phyloP scores from a whole-genome alignment of 202 grass and related monocot species.

The Dendrocalamus latiflorus region DNA sequence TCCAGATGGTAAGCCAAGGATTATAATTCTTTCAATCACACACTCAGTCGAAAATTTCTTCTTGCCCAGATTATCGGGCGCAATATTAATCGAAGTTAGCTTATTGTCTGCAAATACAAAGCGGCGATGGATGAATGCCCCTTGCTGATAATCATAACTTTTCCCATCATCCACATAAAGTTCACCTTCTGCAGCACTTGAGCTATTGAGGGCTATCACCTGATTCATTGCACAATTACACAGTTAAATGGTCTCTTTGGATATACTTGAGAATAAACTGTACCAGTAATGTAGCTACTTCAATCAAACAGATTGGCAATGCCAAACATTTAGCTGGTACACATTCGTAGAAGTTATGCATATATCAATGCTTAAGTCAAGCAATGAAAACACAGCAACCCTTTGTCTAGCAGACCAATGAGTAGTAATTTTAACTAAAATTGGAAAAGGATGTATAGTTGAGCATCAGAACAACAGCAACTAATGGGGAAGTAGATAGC shows the following conservation, averaged over 20 bases:
- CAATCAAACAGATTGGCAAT: background rate
- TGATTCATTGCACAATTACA: conserved; percentile 33
- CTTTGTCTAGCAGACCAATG: conserved; percentile 6
- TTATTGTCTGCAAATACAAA: conserved; percentile 79
- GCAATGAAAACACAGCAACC: background rate
- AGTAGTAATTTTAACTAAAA: background rate
- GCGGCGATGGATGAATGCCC: conserved; percentile 77
- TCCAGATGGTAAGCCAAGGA: conserved; percentile 60
- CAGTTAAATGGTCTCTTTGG: background rate
- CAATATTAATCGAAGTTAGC: conserved; percentile 59
- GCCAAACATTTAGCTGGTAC: background rate
- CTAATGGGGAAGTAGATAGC: background rate
- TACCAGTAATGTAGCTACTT: background rate
- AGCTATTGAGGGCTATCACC: conserved; percentile 87
- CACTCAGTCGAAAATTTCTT: conserved; percentile 68
- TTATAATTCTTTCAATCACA: conserved; percentile 76
- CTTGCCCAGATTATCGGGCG: conserved; percentile 29
- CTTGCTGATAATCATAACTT: conserved; percentile 77
- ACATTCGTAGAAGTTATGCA: background rate
- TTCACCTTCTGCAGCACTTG: conserved; percentile 76
- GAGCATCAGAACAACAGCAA: background rate
- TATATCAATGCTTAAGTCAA: conserved; percentile 14
- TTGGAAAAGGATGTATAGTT: background rate
- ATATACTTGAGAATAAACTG: background rate
- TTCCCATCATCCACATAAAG: conserved; percentile 93